These are phyloP conservation scores for Cryphonectria carpinicola DNA, from an alignment of 2,329 filamentous ascomycete genomes.

Conservation along the genomic window DNA sequence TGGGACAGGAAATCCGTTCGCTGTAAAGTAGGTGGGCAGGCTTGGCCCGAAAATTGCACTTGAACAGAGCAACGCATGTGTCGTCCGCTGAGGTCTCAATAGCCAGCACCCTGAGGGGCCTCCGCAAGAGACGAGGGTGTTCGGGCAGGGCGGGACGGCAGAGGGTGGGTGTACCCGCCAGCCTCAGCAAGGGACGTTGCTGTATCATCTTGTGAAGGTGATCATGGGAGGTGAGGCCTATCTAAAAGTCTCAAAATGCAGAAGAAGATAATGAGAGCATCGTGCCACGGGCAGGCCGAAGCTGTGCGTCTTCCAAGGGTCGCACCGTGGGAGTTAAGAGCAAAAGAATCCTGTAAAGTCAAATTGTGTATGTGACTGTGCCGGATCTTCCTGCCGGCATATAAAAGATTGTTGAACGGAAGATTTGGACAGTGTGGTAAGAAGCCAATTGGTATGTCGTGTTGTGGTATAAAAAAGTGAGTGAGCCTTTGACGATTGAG, in stretches of 20 bases:
- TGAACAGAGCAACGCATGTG: conserved; percentile 81
- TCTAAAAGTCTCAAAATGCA: not conserved
- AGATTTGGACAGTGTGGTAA: not conserved
- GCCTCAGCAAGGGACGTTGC: conserved; percentile 7
- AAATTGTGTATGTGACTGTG: not conserved
- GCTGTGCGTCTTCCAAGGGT: not conserved
- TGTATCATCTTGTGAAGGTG: conserved; percentile 14
- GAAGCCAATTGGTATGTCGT: not conserved
- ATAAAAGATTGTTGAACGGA: not conserved
- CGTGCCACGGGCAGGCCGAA: not conserved
- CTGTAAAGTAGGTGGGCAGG: conserved; percentile 73
- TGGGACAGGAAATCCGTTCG: conserved; percentile 80
- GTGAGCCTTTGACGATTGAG: not conserved
- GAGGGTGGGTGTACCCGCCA: not conserved
- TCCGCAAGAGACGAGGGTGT: not conserved
- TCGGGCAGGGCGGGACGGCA: too few relatives aligned
- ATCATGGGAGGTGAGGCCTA: not conserved
- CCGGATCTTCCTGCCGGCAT: not conserved
- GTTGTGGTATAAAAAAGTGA: not conserved
- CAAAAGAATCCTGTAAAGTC: not conserved
- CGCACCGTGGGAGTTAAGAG: not conserved
- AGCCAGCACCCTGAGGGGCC: conserved; percentile 52
- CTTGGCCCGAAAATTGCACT: conserved; percentile 48
- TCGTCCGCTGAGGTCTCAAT: conserved; percentile 93
- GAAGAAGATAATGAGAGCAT: not conserved